phyloP scores from a whole-genome alignment of 1,284 basidiomycete genomes.

The Heterobasidion annosum region DNA sequence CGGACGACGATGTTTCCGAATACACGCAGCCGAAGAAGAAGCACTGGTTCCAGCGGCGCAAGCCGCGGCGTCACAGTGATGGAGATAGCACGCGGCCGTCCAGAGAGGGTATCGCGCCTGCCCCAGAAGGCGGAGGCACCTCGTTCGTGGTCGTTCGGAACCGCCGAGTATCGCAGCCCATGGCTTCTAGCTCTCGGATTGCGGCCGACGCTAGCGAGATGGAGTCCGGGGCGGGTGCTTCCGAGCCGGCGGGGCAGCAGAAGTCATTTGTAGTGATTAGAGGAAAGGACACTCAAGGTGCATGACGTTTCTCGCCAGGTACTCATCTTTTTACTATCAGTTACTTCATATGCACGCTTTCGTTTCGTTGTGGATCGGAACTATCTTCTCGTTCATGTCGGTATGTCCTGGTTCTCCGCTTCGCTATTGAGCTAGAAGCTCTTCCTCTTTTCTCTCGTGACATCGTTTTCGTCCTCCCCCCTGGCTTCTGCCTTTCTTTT shows the following conservation, averaged over 20 bases:
- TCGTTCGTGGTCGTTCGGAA: slow-evolving; percentile 69
- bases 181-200: not conserved
- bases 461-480: not conserved
- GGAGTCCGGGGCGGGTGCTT: not conserved
- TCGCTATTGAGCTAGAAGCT: not conserved
- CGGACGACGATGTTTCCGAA: slow-evolving; percentile 16
- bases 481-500: not conserved
- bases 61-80: slow-evolving; percentile 52
- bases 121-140: slow-evolving; percentile 30
- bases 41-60: slow-evolving; percentile 58
- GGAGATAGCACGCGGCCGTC: slow-evolving; percentile 23
- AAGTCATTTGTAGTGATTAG: slow-evolving; percentile 28
- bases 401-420: not conserved
- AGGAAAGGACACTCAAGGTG: slow-evolving; percentile 12
- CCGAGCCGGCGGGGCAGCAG: not conserved
- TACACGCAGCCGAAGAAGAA: slow-evolving; percentile 35
- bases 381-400: not conserved
- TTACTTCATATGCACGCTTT: not conserved
- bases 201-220: not conserved
- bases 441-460: not conserved
- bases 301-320: not conserved
- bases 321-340: too few species aligned
- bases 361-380: not conserved
- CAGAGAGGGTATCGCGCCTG: slow-evolving; percentile 12
- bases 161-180: slow-evolving; percentile 20